phyloP scores from a whole-genome alignment of 441 rosid genomes.

The Cnidoscolus chayamansa region DNA sequence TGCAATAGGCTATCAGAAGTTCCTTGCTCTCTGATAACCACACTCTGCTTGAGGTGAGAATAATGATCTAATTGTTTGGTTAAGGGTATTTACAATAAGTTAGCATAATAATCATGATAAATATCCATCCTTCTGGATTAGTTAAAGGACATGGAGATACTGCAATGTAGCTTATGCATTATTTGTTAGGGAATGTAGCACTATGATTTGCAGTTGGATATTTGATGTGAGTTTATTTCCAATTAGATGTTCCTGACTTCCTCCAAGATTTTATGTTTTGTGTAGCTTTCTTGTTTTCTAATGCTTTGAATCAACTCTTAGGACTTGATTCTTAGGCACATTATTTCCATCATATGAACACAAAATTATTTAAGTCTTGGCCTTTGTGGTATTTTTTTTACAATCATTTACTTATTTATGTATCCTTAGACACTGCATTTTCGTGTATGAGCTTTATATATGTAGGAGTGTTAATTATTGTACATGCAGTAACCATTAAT shows the following conservation, averaged over 20 bases:
- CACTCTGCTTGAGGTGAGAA: slow-evolving; percentile 5
- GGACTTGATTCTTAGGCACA: slow-evolving; percentile 2
- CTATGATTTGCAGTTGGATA: background rate
- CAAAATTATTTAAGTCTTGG: slow-evolving; percentile 6
- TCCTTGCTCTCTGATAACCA: background rate
- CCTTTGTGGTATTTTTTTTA: background rate
- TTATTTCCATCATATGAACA: slow-evolving; percentile 3
- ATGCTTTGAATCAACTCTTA: background rate
- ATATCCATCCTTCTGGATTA: background rate
- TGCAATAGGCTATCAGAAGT: slow-evolving; percentile 6
- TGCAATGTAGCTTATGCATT: background rate
- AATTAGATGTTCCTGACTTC: background rate
- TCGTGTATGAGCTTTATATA: background rate
- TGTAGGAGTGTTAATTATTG: background rate
- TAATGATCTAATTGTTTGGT: slow-evolving; percentile 11
- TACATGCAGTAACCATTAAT: background rate
- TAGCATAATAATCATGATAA: background rate
- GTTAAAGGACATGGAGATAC: background rate
- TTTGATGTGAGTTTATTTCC: background rate
- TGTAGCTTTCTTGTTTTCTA: background rate
- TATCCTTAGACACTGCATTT: background rate
- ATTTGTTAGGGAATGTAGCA: background rate
- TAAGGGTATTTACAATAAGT: background rate
- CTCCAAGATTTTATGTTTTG: background rate
- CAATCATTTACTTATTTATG: background rate